Evolutionary conservation across 1,139 yeast species (phyloP).

Genomic region (Protomyces inouyei): DNA sequence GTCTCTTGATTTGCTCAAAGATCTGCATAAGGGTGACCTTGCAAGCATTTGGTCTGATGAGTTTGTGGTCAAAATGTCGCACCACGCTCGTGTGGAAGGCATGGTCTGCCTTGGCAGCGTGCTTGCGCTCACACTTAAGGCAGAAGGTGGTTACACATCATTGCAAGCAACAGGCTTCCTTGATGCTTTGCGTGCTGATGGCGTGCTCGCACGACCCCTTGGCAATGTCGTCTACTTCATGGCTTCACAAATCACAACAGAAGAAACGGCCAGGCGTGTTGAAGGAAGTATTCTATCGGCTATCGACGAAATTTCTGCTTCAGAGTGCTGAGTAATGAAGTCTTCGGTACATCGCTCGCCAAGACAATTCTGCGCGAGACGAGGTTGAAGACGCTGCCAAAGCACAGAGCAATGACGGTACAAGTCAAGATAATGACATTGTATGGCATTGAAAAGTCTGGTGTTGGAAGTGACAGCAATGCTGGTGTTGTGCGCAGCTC

Average conservation of each 20-base stretch:
- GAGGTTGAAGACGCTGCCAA: constrained; percentile 80
- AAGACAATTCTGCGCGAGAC: constrained; percentile 63
- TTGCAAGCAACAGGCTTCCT: constrained; percentile 2
- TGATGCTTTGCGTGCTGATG: constrained; percentile 1
- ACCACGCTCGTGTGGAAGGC: constrained; percentile 32
- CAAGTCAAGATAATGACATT: constrained; percentile 92
- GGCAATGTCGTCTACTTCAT: constrained; percentile 27
- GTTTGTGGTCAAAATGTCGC: constrained; percentile 32
- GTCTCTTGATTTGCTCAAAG: constrained; percentile 32
- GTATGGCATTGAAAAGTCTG: constrained; percentile 98
- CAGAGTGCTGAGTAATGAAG: neutral
- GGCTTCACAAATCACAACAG: constrained; percentile 22
- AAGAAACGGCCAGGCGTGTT: neutral
- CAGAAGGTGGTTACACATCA: constrained; percentile 24
- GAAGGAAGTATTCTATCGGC: neutral
- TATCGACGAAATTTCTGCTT: neutral
- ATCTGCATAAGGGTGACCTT: constrained; percentile 33
- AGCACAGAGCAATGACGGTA: constrained; percentile 85
- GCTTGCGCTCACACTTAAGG: constrained; percentile 34
- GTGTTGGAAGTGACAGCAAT: constrained; percentile 83
- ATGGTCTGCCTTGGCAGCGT: constrained; percentile 36
- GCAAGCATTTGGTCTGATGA: constrained; percentile 35
- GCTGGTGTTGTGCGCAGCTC: constrained; percentile 77
- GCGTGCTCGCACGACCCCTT: constrained; percentile 24
- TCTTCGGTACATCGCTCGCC: constrained; percentile 10